Conservation (phyloP, 768 basidiomycete genomes). For the Leccinum fibrillosum region DNA sequence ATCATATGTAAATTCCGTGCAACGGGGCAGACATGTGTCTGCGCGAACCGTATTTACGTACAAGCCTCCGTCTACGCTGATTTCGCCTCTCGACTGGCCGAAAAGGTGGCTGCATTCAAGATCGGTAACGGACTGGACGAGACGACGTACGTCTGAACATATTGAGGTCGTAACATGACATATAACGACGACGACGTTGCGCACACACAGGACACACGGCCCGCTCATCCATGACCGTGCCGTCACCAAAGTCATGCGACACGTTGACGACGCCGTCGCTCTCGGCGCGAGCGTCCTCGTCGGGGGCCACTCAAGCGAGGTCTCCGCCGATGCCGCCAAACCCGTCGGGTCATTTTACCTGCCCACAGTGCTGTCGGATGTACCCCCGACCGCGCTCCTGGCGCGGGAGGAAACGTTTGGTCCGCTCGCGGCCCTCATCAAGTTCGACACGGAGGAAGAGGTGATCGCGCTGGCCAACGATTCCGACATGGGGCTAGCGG, state of each 20-base stretch:
- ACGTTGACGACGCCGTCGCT: constrained; percentile 84
- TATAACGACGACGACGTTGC: background rate
- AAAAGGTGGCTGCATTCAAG: constrained; percentile 79
- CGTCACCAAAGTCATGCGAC: constrained; percentile 77
- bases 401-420: constrained; percentile 93
- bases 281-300: constrained; percentile 86
- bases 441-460: constrained; percentile 94
- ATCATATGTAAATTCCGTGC: constrained; percentile 76
- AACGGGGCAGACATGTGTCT: constrained; percentile 83
- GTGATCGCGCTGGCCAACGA: constrained; percentile 84
- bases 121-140: constrained; percentile 84
- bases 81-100: constrained; percentile 83
- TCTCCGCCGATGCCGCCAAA: constrained; percentile 3
- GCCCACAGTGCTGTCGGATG: constrained; percentile 88
- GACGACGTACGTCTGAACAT: constrained; percentile 50
- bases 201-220: constrained; percentile 72
- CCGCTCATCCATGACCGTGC: constrained; percentile 90
- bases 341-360: constrained; percentile 62
- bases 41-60: constrained; percentile 90
- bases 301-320: constrained; percentile 74
- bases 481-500: constrained; percentile 82
- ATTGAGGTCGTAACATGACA: background rate
- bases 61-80: constrained; percentile 90
- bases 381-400: constrained; percentile 62
- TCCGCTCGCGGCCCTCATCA: constrained; percentile 80